These are phyloP conservation scores for Solanum aculeatissimum DNA, from an alignment of 305 asterid genomes.

Conservation along the genomic window DNA sequence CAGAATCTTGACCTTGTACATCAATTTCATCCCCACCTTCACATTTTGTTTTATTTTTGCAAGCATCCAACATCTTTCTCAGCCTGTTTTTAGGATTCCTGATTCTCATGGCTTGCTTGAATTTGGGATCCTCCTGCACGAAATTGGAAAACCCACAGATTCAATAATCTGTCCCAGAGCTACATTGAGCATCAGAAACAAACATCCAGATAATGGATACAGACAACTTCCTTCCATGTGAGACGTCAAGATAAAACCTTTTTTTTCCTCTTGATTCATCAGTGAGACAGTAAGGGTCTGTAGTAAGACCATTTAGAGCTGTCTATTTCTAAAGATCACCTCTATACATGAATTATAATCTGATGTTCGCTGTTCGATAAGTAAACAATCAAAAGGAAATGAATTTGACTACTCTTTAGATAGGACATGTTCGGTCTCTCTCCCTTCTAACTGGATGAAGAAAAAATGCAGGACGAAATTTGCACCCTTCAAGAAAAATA, in stretches of 20 bases:
- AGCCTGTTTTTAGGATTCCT: conserved; percentile 79
- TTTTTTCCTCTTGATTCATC: conserved; percentile 27
- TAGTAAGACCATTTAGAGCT: neutral
- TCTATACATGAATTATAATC: neutral
- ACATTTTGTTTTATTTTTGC: conserved; percentile 79
- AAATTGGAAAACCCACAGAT: neutral
- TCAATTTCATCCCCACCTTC: conserved; percentile 95
- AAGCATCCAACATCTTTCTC: conserved; percentile 71
- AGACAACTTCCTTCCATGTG: conserved; percentile 2
- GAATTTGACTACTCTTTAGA: neutral
- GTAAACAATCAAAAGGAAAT: neutral
- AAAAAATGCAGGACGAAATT: too few species aligned
- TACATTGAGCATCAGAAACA: neutral
- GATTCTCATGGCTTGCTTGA: conserved; percentile 75
- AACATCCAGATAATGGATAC: neutral
- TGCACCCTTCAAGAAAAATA: neutral
- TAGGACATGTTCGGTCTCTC: neutral
- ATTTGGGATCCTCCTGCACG: conserved; percentile 64
- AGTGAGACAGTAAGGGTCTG: neutral
- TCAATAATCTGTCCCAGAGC: neutral
- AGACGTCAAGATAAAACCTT: neutral
- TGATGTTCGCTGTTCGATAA: neutral
- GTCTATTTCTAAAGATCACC: neutral
- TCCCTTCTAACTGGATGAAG: neutral
- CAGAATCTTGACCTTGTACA: conserved; percentile 52